Evolutionary conservation across 345 rosid species (phyloP).

Genomic region (Chamaenerion angustifolium): DNA sequence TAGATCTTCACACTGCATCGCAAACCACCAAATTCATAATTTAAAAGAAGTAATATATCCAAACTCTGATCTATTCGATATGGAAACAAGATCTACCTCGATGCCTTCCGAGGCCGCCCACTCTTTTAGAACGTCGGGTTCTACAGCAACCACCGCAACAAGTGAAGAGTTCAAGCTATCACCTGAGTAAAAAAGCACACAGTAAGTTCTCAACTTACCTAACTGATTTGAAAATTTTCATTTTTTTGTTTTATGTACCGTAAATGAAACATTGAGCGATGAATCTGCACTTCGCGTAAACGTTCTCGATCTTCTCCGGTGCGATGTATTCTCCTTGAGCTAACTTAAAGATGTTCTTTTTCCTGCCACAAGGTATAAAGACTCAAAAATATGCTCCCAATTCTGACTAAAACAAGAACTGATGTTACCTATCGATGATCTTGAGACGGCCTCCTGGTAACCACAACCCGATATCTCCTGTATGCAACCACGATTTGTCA

Average conservation of each 20-base stretch:
- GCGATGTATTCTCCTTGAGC: slow-evolving; percentile 41
- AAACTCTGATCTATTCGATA: no score
- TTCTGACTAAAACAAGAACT: neutral
- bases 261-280: slow-evolving; percentile 27
- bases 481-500: slow-evolving; percentile 26
- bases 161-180: slow-evolving; percentile 75
- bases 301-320: slow-evolving; percentile 33
- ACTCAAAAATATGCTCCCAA: no score
- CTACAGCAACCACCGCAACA: slow-evolving; percentile 66
- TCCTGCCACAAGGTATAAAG: slow-evolving; percentile 6
- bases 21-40: neutral
- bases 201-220: neutral
- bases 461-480: slow-evolving; percentile 38
- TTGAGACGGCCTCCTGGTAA: slow-evolving; percentile 37
- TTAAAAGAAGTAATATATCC: no score
- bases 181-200: slow-evolving; percentile 27
- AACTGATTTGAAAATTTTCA: neutral
- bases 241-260: slow-evolving; percentile 12
- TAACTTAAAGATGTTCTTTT: slow-evolving; percentile 38
- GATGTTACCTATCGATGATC: slow-evolving; percentile 25
- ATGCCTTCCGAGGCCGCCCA: slow-evolving; percentile 71
- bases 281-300: slow-evolving; percentile 28
- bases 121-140: slow-evolving; percentile 56
- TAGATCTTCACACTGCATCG: slow-evolving; percentile 45
- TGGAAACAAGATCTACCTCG: slow-evolving; percentile 25